Evolutionary conservation across 1,139 yeast species (phyloP).

Genomic region (Taphrina flavorubra): DNA sequence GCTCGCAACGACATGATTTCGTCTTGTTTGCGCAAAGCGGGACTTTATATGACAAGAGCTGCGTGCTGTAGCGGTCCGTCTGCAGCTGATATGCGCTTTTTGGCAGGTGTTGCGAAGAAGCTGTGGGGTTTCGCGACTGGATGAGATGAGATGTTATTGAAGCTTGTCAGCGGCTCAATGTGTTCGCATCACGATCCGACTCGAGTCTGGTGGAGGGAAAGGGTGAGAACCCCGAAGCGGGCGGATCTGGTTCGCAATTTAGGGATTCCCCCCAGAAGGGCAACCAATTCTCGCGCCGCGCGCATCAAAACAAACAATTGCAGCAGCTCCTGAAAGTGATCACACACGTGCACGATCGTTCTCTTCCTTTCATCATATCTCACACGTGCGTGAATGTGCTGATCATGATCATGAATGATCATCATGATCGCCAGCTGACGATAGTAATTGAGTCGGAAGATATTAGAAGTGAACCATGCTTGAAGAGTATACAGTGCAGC

Average conservation of each 20-base stretch:
- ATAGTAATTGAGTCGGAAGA: not conserved
- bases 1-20: slow-evolving; percentile 20
- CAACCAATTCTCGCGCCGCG: not conserved
- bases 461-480: no score
- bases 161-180: slow-evolving; percentile 11
- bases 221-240: not conserved
- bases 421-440: not conserved
- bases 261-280: not conserved
- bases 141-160: slow-evolving; percentile 2
- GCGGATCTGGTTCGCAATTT: not conserved
- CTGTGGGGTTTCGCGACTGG: slow-evolving; percentile 18
- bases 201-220: slow-evolving; percentile 1
- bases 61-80: not conserved
- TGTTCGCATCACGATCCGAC: slow-evolving; percentile 15
- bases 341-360: slow-evolving; percentile 5
- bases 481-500: no score
- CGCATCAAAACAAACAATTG: slow-evolving; percentile 12
- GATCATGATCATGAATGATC: not conserved
- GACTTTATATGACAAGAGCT: no score
- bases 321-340: not conserved
- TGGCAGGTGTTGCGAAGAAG: not conserved
- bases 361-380: not conserved
- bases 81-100: not conserved
- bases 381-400: not conserved
- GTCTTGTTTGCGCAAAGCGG: not conserved